phyloP scores from a whole-genome alignment of 2,329 filamentous ascomycete species.

The Onygenales sp. region DNA sequence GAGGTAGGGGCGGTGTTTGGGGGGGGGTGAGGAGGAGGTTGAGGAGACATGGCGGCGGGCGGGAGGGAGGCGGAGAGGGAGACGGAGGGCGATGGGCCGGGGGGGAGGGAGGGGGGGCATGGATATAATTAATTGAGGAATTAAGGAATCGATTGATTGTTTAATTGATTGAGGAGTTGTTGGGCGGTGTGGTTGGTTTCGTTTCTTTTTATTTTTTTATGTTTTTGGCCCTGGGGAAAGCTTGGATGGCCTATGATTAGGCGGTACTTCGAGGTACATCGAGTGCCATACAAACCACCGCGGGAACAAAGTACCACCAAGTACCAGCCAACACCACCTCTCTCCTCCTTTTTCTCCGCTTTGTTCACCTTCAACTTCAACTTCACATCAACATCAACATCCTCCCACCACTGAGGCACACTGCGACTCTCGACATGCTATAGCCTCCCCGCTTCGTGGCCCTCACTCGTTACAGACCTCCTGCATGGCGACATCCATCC shows the following conservation, averaged over 20 bases:
- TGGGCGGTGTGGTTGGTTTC: neutral
- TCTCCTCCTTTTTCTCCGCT: neutral
- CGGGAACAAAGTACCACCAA: neutral
- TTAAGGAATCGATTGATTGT: neutral
- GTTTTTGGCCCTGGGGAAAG: neutral
- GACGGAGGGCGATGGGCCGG: neutral
- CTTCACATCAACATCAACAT: neutral
- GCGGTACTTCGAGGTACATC: neutral
- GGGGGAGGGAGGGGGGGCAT: neutral
- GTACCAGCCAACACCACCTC: neutral
- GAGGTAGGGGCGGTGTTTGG: slow-evolving; percentile 23
- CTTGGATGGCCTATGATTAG: neutral
- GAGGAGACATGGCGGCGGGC: slow-evolving; percentile 16
- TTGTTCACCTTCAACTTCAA: neutral
- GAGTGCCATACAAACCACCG: neutral
- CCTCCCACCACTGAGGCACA: neutral
- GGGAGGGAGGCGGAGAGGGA: neutral
- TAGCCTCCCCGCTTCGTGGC: neutral
- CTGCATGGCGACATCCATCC: neutral
- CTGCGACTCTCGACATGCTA: neutral
- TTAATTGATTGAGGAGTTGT: neutral
- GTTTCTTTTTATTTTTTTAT: neutral
- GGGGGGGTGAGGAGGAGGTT: slow-evolving; percentile 13
- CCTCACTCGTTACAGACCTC: neutral
- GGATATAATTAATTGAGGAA: neutral